Conservation (phyloP, 139 green algal species). For the Chlorella sp. region DNA sequence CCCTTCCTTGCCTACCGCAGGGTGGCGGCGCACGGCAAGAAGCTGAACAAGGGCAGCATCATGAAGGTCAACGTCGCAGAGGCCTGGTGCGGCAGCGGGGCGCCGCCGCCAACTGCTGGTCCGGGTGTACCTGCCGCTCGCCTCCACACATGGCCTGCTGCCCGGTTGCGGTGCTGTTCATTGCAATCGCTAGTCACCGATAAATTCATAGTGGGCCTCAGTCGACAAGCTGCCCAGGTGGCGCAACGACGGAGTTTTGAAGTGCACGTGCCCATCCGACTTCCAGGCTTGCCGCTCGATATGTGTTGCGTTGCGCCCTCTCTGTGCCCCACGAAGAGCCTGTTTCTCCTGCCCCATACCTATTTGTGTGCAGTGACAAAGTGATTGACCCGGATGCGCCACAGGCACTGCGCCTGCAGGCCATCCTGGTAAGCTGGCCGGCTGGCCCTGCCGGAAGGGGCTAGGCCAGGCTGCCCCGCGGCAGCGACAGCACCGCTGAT, state of each 20-base stretch:
- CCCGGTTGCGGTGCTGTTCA: not conserved
- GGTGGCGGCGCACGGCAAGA: slow-evolving; percentile 81
- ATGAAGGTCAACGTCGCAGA: slow-evolving; percentile 69
- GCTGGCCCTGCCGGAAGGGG: no score
- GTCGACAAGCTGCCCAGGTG: no score
- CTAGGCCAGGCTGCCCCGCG: no score
- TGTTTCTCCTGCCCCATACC: not conserved
- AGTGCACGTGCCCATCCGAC: not conserved
- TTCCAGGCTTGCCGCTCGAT: not conserved
- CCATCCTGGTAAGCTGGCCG: slow-evolving; percentile 58
- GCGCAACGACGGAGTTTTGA: no score
- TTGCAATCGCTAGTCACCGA: no score
- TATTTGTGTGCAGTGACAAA: slow-evolving; percentile 59
- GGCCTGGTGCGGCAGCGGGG: slow-evolving; percentile 60
- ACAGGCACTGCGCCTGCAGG: slow-evolving; percentile 78
- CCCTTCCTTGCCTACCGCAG: slow-evolving; percentile 29
- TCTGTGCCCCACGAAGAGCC: not conserved
- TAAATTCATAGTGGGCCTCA: no score
- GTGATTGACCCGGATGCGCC: slow-evolving; percentile 81
- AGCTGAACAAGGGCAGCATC: slow-evolving; percentile 71
- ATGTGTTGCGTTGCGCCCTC: not conserved
- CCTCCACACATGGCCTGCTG: not conserved
- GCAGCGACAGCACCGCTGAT: no score
- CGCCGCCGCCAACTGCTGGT: not conserved
- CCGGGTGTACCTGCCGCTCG: no score